phyloP scores from a whole-genome alignment of 2,329 filamentous ascomycete species.

The Magnaporthiopsis incrustans region DNA sequence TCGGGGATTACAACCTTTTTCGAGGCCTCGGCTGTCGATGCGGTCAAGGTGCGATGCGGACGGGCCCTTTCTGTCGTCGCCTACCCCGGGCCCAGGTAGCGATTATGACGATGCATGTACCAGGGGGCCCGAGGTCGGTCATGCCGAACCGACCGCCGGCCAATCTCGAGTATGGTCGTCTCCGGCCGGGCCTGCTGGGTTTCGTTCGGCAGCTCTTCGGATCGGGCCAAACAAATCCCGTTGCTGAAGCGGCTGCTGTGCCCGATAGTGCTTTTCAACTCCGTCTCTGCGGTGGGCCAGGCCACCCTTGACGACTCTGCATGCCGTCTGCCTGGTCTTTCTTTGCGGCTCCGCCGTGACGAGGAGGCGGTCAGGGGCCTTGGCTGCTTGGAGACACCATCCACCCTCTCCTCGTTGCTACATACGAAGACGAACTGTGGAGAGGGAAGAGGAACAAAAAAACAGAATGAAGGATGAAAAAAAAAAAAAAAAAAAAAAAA shows the following conservation, averaged over 20 bases:
- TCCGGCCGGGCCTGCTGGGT: background rate
- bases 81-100: too few relatives aligned
- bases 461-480: too few relatives aligned
- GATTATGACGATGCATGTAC: too few relatives aligned
- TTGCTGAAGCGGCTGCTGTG: background rate
- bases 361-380: background rate
- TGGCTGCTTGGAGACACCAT: too few relatives aligned
- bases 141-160: background rate
- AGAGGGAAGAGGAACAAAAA: too few relatives aligned
- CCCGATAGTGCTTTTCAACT: background rate
- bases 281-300: background rate
- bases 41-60: background rate
- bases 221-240: background rate
- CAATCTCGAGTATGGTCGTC: background rate
- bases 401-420: too few relatives aligned
- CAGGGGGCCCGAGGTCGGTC: background rate
- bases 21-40: background rate
- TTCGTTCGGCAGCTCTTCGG: background rate
- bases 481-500: background rate
- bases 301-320: too few relatives aligned
- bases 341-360: too few relatives aligned
- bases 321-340: too few relatives aligned
- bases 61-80: too few relatives aligned
- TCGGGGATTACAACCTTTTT: background rate
- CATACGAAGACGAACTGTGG: too few relatives aligned